phyloP scores from a whole-genome alignment of 75 land plant species.

The Chamaecyparis obtusa region DNA sequence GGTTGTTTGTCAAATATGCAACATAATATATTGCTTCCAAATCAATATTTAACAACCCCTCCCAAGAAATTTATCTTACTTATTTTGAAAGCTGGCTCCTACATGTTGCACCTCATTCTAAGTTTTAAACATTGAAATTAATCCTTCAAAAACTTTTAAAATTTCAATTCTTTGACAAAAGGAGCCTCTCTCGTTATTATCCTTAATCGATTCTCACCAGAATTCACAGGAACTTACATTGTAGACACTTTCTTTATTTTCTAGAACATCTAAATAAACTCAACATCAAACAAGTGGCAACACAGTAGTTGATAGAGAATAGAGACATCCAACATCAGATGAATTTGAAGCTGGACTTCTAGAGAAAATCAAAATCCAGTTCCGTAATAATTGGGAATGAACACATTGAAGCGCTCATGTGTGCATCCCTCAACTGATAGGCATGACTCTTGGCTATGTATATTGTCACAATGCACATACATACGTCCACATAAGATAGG shows the following conservation, averaged over 20 bases:
- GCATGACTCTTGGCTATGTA: background rate
- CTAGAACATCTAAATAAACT: background rate
- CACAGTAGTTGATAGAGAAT: background rate
- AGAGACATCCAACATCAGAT: background rate
- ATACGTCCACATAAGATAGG: background rate
- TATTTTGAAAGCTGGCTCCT: too few relatives aligned
- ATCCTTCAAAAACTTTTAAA: background rate
- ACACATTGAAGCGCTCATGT: background rate
- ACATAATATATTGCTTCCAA: background rate
- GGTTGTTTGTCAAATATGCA: background rate
- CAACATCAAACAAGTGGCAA: background rate
- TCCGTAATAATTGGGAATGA: background rate
- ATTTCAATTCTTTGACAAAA: background rate
- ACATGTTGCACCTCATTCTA: too few relatives aligned
- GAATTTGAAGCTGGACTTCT: background rate
- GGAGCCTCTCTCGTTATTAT: background rate
- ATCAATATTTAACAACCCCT: too few relatives aligned
- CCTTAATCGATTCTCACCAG: background rate
- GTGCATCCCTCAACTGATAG: background rate
- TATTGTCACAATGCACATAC: background rate
- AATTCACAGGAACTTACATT: background rate
- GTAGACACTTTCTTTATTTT: background rate
- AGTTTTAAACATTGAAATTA: background rate
- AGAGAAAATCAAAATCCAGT: background rate
- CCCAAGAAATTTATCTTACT: too few relatives aligned